Conservation (phyloP, 1,139 yeast species). For the Pneumocystis canis region DNA sequence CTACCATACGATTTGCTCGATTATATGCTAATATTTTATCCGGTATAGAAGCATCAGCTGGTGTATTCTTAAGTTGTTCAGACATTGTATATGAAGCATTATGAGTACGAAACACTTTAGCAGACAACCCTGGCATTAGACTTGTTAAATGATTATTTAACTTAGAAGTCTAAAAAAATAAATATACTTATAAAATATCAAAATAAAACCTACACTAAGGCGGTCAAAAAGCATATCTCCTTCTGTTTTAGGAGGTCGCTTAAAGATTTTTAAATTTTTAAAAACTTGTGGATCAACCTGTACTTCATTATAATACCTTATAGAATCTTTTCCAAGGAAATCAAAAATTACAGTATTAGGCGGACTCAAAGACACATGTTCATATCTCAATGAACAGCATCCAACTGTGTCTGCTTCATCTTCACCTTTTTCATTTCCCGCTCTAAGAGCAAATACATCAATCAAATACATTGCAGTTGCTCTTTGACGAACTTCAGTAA, state of each 20-base stretch:
- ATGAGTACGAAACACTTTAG: constrained; percentile 93
- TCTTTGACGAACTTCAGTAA: constrained; percentile 79
- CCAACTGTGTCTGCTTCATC: constrained; percentile 98
- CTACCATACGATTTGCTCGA: constrained; percentile 91
- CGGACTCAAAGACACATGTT: constrained; percentile 73
- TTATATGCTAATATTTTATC: constrained; percentile 79
- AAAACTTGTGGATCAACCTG: constrained; percentile 82
- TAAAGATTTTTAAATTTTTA: constrained; percentile 72
- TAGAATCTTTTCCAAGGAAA: constrained; percentile 90
- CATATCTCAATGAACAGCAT: constrained; percentile 83
- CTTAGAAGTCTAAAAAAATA: constrained; percentile 37
- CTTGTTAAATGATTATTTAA: constrained; percentile 76
- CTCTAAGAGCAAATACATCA: constrained; percentile 91
- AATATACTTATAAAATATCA: background rate
- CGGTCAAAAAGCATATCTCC: constrained; percentile 91
- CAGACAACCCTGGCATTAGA: constrained; percentile 87
- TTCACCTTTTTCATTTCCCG: constrained; percentile 94
- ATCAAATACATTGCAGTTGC: constrained; percentile 90
- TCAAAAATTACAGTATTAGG: constrained; percentile 85
- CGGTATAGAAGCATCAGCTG: constrained; percentile 70
- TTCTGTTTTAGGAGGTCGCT: constrained; percentile 71
- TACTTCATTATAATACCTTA: constrained; percentile 81
- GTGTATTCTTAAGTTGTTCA: constrained; percentile 71
- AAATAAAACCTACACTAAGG: constrained; percentile 30
- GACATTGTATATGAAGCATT: constrained; percentile 96